These are phyloP conservation scores for Glarea lozoyensis DNA, from an alignment of 495 filamentous ascomycete species.

Conservation along the genomic window DNA sequence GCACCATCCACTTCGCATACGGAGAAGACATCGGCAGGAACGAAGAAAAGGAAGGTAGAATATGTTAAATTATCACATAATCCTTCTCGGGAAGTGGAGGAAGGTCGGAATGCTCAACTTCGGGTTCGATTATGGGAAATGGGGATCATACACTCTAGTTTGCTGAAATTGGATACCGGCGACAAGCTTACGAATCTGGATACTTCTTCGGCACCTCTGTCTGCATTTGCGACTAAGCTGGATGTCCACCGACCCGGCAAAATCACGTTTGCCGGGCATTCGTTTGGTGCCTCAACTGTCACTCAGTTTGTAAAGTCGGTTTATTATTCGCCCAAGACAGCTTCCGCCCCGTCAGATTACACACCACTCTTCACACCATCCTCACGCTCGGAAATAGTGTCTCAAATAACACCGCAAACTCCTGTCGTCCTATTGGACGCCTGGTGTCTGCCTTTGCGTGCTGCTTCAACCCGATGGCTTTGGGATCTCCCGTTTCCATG, in stretches of 20 bases:
- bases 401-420: constrained; percentile 54
- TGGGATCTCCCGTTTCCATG: constrained; percentile 58
- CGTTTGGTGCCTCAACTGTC: constrained; percentile 62
- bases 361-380: constrained; percentile 41
- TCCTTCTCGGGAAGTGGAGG: constrained; percentile 45
- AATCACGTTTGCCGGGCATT: constrained; percentile 66
- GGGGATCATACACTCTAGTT: constrained; percentile 49
- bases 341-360: constrained; percentile 17
- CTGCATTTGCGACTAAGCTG: constrained; percentile 42
- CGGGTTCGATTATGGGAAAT: constrained; percentile 67
- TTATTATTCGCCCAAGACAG: constrained; percentile 38
- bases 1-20: constrained; percentile 25
- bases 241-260: constrained; percentile 59
- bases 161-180: constrained; percentile 52
- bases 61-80: constrained; percentile 45
- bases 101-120: constrained; percentile 54
- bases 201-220: constrained; percentile 35
- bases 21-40: constrained; percentile 24
- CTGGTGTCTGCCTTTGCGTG: constrained; percentile 61
- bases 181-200: constrained; percentile 36
- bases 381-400: constrained; percentile 34
- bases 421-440: constrained; percentile 60
- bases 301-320: constrained; percentile 66
- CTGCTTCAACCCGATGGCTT: constrained; percentile 43
- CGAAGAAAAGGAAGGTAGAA: constrained; percentile 25